A percentile compares a stretch with the other conserved stretches of the same genome.
These are phyloP conservation scores for Saccharum hybrid DNA, from an alignment of 202 grass and related monocot species.

Conservation along the genomic window DNA sequence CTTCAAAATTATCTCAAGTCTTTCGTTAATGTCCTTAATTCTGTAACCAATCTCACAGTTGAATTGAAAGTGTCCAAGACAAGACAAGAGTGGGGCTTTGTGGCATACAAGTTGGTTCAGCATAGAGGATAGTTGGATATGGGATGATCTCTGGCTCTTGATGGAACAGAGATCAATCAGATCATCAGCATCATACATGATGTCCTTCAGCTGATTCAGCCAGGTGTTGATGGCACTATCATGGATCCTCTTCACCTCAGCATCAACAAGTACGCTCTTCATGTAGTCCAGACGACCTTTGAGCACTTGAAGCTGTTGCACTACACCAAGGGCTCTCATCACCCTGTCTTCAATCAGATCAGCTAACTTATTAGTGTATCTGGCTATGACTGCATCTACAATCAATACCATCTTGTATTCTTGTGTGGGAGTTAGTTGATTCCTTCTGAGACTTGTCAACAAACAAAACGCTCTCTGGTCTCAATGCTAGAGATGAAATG, in stretches of 20 bases:
- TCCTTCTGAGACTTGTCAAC: background rate
- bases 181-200: slow-evolving; percentile 14
- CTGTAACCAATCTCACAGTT: background rate
- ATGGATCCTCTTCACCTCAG: background rate
- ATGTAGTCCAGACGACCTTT: background rate
- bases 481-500: background rate
- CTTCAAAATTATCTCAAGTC: background rate
- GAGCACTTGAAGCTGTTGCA: background rate
- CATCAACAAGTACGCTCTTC: background rate
- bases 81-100: background rate
- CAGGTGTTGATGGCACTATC: too few species aligned
- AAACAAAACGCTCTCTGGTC: background rate
- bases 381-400: background rate
- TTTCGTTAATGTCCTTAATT: slow-evolving; percentile 2
- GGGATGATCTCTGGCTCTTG: background rate
- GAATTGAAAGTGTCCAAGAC: background rate
- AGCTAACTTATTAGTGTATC: background rate
- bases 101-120: background rate
- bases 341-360: background rate
- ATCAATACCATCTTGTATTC: background rate
- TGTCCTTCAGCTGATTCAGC: background rate
- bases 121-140: background rate
- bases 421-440: background rate
- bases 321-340: background rate
- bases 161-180: background rate